Percentiles rank a stretch among this genome's conserved stretches.
Evolutionary conservation across 1,139 yeast species (phyloP).

Genomic region (Pichia sp.): DNA sequence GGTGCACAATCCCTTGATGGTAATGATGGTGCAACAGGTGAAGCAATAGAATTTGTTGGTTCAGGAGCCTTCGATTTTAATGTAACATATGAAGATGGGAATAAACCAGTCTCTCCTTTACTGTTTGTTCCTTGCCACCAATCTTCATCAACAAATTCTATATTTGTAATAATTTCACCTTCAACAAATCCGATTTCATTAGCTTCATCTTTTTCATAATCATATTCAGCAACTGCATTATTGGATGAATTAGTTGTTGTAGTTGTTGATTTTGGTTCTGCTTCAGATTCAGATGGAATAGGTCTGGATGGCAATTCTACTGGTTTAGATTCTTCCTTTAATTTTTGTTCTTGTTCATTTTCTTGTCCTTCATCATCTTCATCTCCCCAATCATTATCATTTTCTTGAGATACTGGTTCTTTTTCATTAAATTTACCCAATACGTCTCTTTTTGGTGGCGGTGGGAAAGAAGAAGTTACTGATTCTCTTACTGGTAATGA

Average conservation of each 20-base stretch:
- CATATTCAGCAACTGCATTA: slow-evolving; percentile 59
- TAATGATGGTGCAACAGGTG: slow-evolving; percentile 16
- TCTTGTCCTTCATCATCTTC: slow-evolving; percentile 26
- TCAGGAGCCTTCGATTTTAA: slow-evolving; percentile 28
- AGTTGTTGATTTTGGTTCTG: slow-evolving; percentile 3
- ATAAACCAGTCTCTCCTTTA: slow-evolving; percentile 55
- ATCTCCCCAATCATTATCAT: slow-evolving; percentile 28
- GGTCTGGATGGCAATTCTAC: slow-evolving; percentile 18
- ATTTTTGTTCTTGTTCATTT: slow-evolving; percentile 22
- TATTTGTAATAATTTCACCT: slow-evolving; percentile 59
- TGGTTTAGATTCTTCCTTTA: slow-evolving; percentile 25
- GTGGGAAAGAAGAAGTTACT: slow-evolving; percentile 17
- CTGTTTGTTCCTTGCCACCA: slow-evolving; percentile 79
- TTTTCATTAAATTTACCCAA: slow-evolving; percentile 12
- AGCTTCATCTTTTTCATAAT: slow-evolving; percentile 68
- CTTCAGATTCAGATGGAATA: slow-evolving; percentile 1
- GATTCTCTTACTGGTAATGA: slow-evolving; percentile 29
- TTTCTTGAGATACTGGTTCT: slow-evolving; percentile 18
- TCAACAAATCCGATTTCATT: slow-evolving; percentile 63
- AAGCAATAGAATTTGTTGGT: no score
- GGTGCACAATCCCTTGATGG: slow-evolving; percentile 22
- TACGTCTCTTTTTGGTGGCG: slow-evolving; percentile 10
- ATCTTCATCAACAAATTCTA: slow-evolving; percentile 66
- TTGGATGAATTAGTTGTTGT: slow-evolving; percentile 8
- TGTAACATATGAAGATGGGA: slow-evolving; percentile 68